phyloP scores from a whole-genome alignment of 352 stramenopile species.

The Aphanomyces euteiches region DNA sequence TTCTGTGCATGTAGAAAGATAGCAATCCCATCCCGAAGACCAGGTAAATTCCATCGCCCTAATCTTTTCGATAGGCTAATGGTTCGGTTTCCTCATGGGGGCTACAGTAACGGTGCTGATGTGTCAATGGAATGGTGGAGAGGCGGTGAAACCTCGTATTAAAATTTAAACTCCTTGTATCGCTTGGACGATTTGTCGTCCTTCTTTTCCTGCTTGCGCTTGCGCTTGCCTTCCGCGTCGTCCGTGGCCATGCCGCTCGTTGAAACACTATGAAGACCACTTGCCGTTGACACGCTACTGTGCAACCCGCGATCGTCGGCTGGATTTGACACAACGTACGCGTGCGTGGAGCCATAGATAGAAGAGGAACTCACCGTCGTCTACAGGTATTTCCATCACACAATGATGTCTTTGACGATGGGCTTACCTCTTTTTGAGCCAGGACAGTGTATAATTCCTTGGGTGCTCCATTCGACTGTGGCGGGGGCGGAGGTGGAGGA shows the following conservation, averaged over 20 bases:
- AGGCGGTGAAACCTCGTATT: constrained; percentile 18
- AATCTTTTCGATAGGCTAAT: no score
- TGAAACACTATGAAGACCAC: constrained; percentile 43
- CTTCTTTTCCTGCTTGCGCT: constrained; percentile 74
- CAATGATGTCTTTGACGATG: background rate
- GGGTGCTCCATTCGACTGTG: constrained; percentile 11
- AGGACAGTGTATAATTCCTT: constrained; percentile 80
- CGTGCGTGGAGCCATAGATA: constrained; percentile 70
- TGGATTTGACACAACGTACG: constrained; percentile 58
- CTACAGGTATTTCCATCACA: constrained; percentile 32
- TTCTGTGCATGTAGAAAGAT: no score
- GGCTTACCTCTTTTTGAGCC: constrained; percentile 60
- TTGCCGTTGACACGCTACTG: constrained; percentile 30
- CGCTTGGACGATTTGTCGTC: constrained; percentile 70
- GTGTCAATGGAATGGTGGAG: no score
- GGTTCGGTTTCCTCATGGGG: no score
- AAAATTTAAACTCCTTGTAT: constrained; percentile 85
- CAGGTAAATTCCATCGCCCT: no score
- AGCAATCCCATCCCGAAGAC: no score
- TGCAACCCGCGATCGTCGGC: constrained; percentile 27
- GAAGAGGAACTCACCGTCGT: constrained; percentile 59
- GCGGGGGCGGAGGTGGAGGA: constrained; percentile 41
- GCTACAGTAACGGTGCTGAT: no score
- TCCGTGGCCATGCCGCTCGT: constrained; percentile 34
- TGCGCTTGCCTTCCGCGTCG: constrained; percentile 48